Evolutionary conservation across 2,329 filamentous ascomycete species (phyloP).

Genomic region (Aspergillus nomiae): DNA sequence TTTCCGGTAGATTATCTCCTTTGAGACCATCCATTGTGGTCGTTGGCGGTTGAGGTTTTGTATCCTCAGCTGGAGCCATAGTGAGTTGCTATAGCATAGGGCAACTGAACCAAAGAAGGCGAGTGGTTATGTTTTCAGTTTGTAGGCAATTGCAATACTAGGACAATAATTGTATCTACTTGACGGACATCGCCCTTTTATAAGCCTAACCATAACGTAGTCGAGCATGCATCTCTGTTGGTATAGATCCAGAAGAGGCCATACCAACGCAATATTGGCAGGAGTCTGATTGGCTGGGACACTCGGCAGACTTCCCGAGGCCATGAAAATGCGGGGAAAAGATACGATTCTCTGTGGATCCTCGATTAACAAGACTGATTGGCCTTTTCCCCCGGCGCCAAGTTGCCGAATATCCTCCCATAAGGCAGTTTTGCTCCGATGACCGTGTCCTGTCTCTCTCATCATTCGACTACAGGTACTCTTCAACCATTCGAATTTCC

Average conservation of each 20-base stretch:
- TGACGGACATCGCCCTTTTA: neutral
- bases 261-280: neutral
- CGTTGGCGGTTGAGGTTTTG: neutral
- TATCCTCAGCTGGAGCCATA: neutral
- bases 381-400: neutral
- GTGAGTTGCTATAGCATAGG: neutral
- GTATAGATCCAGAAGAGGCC: neutral
- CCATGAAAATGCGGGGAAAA: constrained; percentile 1
- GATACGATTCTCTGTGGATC: neutral
- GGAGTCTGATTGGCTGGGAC: neutral
- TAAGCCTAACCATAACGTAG: neutral
- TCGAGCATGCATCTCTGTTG: neutral
- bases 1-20: neutral
- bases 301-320: neutral
- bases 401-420: neutral
- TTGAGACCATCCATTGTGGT: neutral
- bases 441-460: neutral
- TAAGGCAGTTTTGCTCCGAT: neutral
- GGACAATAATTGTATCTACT: neutral
- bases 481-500: neutral
- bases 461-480: neutral
- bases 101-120: neutral
- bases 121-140: neutral
- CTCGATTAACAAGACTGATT: neutral
- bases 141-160: neutral